A percentile compares a stretch with the other conserved stretches of the same genome.
These are phyloP conservation scores for Pycnococcus provasolii DNA, from an alignment of 139 green algal species.

Conservation along the genomic window DNA sequence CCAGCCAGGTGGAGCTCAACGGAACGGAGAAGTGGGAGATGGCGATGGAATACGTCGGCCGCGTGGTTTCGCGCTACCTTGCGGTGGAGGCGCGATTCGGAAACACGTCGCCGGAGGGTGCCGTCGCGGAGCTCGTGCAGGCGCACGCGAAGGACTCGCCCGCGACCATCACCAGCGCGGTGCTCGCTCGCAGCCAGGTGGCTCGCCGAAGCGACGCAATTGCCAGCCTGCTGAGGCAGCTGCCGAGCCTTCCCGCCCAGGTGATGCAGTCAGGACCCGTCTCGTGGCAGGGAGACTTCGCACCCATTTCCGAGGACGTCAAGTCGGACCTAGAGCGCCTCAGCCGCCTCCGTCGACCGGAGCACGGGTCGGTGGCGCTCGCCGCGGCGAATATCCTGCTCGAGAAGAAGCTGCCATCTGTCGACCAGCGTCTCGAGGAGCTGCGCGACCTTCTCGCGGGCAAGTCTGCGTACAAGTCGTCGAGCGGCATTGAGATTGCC, in stretches of 20 bases:
- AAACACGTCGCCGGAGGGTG: background rate
- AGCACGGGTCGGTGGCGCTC: background rate
- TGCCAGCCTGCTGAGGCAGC: constrained; percentile 11
- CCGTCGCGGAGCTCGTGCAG: background rate
- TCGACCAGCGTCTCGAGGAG: constrained; percentile 20
- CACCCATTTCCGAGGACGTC: too few species aligned
- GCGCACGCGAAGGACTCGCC: too few species aligned
- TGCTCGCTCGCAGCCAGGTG: background rate
- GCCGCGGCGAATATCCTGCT: constrained; percentile 14
- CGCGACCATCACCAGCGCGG: background rate
- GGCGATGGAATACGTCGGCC: too few species aligned
- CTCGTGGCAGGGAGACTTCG: constrained; percentile 12
- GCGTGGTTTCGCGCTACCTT: background rate
- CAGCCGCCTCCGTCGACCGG: too few species aligned
- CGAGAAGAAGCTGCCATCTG: constrained; percentile 11
- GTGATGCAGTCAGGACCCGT: constrained; percentile 15
- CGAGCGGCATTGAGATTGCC: background rate
- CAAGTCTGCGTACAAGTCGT: background rate
- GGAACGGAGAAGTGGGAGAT: too few species aligned
- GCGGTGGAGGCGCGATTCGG: background rate
- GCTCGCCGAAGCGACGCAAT: background rate
- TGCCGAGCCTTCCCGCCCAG: constrained; percentile 11
- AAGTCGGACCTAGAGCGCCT: too few species aligned
- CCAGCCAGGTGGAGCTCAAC: too few species aligned
- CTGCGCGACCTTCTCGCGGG: constrained; percentile 15